Percentiles rank a stretch among this genome's conserved stretches.
Conservation (phyloP, 257 asterid genomes). For the Euphrasia confusa region DNA sequence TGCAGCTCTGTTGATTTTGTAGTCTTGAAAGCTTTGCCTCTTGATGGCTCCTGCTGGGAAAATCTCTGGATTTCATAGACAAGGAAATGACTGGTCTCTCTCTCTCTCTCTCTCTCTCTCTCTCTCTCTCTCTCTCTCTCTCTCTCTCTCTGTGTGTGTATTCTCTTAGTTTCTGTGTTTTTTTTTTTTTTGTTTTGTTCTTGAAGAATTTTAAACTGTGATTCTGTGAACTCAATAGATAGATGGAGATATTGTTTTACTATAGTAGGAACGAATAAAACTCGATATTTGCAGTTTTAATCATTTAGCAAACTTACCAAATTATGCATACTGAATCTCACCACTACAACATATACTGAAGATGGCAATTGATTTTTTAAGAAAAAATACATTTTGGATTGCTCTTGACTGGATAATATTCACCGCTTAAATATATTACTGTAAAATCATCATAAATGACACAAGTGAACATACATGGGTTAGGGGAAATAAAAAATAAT, state of each 20-base stretch:
- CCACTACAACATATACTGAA: too few species aligned
- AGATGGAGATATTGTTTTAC: not conserved
- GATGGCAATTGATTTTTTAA: too few species aligned
- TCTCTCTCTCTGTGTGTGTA: not conserved
- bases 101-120: not conserved
- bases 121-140: conserved; percentile 3
- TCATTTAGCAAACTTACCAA: not conserved
- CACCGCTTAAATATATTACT: too few species aligned
- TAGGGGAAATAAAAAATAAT: too few species aligned
- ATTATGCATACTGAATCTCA: not conserved
- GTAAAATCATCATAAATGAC: too few species aligned
- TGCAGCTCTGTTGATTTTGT: not conserved
- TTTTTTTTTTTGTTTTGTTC: conserved; percentile 19
- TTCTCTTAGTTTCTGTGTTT: not conserved
- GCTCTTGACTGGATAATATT: too few species aligned
- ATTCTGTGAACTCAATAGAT: not conserved
- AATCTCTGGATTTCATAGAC: conserved; percentile 57
- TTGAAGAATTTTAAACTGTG: conserved; percentile 23
- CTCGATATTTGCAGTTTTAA: too few species aligned
- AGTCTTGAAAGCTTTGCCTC: conserved; percentile 21
- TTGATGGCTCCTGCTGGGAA: conserved; percentile 74
- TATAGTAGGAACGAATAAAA: too few species aligned
- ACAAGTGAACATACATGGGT: too few species aligned
- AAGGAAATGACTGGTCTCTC: conserved; percentile 80
- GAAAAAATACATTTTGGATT: too few species aligned